phyloP scores from a whole-genome alignment of 2,329 filamentous ascomycete species.

The Pseudogymnoascus destructans region DNA sequence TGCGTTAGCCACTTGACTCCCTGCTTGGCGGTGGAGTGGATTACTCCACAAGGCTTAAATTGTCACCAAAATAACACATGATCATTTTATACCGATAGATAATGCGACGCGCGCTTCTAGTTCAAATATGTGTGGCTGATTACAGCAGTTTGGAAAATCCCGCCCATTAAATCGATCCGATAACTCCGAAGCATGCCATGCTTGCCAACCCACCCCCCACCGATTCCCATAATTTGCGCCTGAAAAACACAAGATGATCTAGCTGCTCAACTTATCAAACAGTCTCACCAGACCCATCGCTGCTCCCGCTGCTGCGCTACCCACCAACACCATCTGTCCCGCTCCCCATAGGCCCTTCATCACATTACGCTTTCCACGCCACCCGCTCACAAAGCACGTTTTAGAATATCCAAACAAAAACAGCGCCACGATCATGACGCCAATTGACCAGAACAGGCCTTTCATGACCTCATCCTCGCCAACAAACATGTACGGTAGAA shows the following conservation, averaged over 20 bases:
- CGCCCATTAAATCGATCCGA: neutral
- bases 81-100: neutral
- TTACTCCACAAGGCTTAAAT: neutral
- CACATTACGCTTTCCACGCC: conserved; percentile 21
- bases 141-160: neutral
- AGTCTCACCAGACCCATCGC: conserved; percentile 29
- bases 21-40: neutral
- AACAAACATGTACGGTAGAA: conserved; percentile 42
- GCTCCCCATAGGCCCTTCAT: conserved; percentile 24
- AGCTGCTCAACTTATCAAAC: conserved; percentile 17
- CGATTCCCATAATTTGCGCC: neutral
- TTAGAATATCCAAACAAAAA: conserved; percentile 54
- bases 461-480: conserved; percentile 28
- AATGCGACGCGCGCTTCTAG: neutral
- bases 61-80: neutral
- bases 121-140: neutral
- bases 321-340: conserved; percentile 31
- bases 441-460: conserved; percentile 45
- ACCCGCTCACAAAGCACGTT: conserved; percentile 38
- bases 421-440: conserved; percentile 46
- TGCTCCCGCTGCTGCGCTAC: conserved; percentile 27
- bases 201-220: neutral
- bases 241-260: neutral
- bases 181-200: neutral
- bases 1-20: neutral